Evolutionary conservation across 1,139 yeast genomes (phyloP).

Genomic region (Pichia kudriavzevii): DNA sequence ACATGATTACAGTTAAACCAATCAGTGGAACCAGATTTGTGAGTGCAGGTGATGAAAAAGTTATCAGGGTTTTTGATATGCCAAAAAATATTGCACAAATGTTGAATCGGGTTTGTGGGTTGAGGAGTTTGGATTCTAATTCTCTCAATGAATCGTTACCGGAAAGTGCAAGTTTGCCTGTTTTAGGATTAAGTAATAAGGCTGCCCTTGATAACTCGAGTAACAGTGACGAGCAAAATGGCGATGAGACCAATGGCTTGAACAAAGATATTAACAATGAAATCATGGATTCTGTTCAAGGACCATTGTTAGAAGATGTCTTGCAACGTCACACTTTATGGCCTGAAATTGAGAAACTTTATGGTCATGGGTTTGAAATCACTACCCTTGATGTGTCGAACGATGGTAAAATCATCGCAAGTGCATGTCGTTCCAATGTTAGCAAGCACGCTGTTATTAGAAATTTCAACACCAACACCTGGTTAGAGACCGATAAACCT

Average conservation of each 20-base stretch:
- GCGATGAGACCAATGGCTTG: constrained; percentile 33
- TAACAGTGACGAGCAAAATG: constrained; percentile 35
- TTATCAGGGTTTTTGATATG: constrained; percentile 79
- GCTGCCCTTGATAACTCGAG: constrained; percentile 43
- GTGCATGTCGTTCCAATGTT: constrained; percentile 87
- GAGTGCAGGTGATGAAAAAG: constrained; percentile 95
- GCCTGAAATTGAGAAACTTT: constrained; percentile 91
- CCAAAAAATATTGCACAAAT: constrained; percentile 72
- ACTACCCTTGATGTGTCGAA: constrained; percentile 70
- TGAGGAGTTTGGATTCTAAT: constrained; percentile 28
- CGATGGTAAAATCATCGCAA: constrained; percentile 60
- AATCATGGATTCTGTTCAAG: constrained; percentile 36
- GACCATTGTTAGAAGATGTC: constrained; percentile 83
- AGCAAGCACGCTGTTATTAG: constrained; percentile 81
- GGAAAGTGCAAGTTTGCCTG: constrained; percentile 87
- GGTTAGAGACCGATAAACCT: constrained; percentile 47
- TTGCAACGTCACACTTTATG: constrained; percentile 86
- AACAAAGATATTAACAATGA: constrained; percentile 36
- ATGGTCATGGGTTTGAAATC: constrained; percentile 96
- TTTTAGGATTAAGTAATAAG: constrained; percentile 88
- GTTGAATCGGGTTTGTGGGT: constrained; percentile 42
- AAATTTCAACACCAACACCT: constrained; percentile 55
- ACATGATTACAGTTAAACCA: constrained; percentile 78
- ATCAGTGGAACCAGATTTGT: constrained; percentile 60
- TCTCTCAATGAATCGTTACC: constrained; percentile 35